Base-by-base conservation (phyloP, 768 basidiomycete species). In the Lentinula lateritia region DNA sequence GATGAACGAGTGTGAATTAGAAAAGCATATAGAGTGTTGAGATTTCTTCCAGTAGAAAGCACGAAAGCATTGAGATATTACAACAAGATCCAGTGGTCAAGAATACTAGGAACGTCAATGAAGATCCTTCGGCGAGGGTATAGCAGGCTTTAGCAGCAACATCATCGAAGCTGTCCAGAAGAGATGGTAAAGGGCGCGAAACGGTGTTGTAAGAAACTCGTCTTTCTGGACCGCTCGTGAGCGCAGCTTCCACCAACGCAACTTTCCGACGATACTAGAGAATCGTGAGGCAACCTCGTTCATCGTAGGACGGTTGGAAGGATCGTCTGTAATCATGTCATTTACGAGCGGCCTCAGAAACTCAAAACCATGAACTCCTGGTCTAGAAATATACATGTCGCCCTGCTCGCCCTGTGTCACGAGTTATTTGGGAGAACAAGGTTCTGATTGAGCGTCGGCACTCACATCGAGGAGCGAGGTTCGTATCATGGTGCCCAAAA, bases 231-330 rank as follows among this genome's bases (percentile, higher is more conserved):
- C 50, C 1, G 56, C 62, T 1, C 62, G 34, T 12, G 59, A 52
- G 15, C 62, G 62, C 5, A 62, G 45, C 43, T 62, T 62, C 23
- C 20, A 48, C 41, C 43, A 55, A 8, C 20, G 34, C 6, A 59
- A 35, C 28, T 39, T 23, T 7, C 42, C 28, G 5, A 57, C 18
- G 39, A 62, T 48, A 20, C 0, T 45, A 1, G 54, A 59, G 39
- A 66, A 66, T 7, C 64, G 57, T 13, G 52, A 13, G 2, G 60
- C 39, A 1, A 66, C 65, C 50, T 65, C 46, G 18, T 63, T 60
- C 50, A 66, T 66, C 4, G 58, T 61, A 3, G 66, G 66, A 45
- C 66, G 62, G 32, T 56, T 60, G 15, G 58, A 8, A 4, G 59
- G 59, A 23, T 60, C 59, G 32, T 60, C 50, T 1, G n/a, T 9